Conservation (phyloP, 148 eudicot genomes). For the Fagopyrum tataricum region DNA sequence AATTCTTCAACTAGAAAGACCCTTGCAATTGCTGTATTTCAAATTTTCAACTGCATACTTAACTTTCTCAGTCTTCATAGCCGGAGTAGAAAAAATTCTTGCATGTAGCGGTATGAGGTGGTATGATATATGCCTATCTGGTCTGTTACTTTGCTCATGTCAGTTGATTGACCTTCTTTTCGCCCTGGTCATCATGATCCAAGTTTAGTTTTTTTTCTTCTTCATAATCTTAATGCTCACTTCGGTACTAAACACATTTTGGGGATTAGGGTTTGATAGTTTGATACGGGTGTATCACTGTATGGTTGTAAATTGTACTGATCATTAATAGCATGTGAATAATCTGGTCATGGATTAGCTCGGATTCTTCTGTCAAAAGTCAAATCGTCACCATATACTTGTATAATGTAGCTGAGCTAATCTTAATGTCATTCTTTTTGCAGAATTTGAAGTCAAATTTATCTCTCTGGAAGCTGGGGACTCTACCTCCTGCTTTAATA, state of each 20-base stretch:
- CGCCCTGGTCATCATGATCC: neutral
- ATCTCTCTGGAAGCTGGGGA: conserved; percentile 95
- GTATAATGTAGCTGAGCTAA: neutral
- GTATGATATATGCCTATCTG: too few relatives aligned
- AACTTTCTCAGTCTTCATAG: neutral
- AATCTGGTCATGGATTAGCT: neutral
- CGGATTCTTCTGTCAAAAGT: neutral
- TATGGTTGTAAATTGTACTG: neutral
- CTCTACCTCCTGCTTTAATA: conserved; percentile 92
- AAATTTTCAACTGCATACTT: neutral
- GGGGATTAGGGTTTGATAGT: neutral
- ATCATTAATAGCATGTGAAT: neutral
- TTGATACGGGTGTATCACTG: neutral
- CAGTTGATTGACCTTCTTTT: neutral
- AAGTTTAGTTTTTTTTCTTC: neutral
- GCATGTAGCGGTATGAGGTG: neutral
- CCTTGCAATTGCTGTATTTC: neutral
- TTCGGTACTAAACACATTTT: neutral
- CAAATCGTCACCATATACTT: neutral
- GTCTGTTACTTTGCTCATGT: neutral
- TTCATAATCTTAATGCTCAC: neutral
- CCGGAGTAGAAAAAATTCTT: neutral
- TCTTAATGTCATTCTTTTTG: conserved; percentile 13
- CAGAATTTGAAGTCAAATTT: conserved; percentile 96
- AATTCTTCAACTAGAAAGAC: neutral